Base-by-base conservation (phyloP, 2,329 filamentous ascomycete species). In the Phialophora expanda region DNA sequence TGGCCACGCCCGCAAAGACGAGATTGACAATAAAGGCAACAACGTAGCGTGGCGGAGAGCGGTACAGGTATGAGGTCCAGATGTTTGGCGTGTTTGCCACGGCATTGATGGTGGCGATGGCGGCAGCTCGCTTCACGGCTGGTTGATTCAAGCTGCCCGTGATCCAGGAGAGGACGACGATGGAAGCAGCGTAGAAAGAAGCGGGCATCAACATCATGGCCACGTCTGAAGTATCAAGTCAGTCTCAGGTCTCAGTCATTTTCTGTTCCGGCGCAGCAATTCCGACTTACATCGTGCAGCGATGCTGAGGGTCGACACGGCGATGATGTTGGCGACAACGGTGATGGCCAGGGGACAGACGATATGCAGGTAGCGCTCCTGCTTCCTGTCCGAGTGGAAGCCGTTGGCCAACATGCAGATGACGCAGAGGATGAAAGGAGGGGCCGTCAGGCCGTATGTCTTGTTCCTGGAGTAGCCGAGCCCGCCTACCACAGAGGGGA, bases 91-190 rank as follows among this genome's bases (percentile, higher is more conserved):
- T 82, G 75, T 93, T 92, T 22, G 84, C 86, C 4, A 91, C 82
- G 1, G 88, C 88, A 74, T 94, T 94, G 77, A 93, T 91, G 67
- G 89, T 87, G 1, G 90, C 91, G 6, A 93, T 76, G 0, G 89
- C 90, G 0, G 89, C 86, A 1, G 88, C 87, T 66, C 90, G 85
- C 79, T 93, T 93, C 2, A 90, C 87, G 0, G 90, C 89, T 1
- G 91, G 91, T 6, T 90, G 85, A 0, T 90, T 90, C 56, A 94
- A 82, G 1, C 88, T 89, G 74, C 90, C 91, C 50, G 85, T 87
- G 69, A 93, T 92, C 90, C 90, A 95, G 1, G 88, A 85, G 3
- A 55, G 41, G 1, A 84, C 83, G 1, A 91, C 88, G 0, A 90
- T 89, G 73, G 88, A 91, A 54, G 86, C 85, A 0, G 84, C 83